These are phyloP conservation scores for Hysterium pulicare DNA, from an alignment of 2,329 filamentous ascomycete species.

Conservation along the genomic window DNA sequence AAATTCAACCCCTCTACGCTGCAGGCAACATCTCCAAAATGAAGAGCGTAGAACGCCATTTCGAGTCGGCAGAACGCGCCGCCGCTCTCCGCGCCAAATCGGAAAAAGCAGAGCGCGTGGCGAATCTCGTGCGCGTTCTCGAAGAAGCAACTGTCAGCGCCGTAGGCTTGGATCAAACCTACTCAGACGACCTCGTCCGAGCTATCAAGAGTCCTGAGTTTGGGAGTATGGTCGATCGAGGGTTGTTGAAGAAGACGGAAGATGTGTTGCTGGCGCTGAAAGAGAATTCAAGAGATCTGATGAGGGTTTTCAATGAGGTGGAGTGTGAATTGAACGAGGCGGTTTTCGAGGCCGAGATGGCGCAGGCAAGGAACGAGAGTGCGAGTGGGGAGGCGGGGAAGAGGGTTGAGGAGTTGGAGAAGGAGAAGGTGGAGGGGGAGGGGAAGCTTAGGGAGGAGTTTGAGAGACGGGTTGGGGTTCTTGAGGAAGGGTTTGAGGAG, in stretches of 20 bases:
- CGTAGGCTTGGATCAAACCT: constrained; percentile 50
- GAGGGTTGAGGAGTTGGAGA: constrained; percentile 37
- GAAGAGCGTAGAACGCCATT: constrained; percentile 44
- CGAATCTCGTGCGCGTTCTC: constrained; percentile 49
- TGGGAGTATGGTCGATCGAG: constrained; percentile 16
- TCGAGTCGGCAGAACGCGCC: constrained; percentile 50
- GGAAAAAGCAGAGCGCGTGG: constrained; percentile 49
- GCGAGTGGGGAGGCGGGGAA: constrained; percentile 40
- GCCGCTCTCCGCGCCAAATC: constrained; percentile 49
- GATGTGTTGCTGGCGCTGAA: constrained; percentile 34
- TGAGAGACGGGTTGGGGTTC: constrained; percentile 38
- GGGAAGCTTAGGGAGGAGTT: constrained; percentile 32
- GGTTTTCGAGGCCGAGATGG: constrained; percentile 53
- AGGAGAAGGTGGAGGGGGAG: constrained; percentile 31
- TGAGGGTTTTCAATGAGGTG: constrained; percentile 43
- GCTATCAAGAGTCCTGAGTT: constrained; percentile 38
- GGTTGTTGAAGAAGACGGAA: constrained; percentile 12
- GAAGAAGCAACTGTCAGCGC: constrained; percentile 51
- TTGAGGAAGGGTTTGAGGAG: constrained; percentile 31
- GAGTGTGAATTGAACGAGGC: constrained; percentile 51
- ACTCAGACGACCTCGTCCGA: constrained; percentile 47
- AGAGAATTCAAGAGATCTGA: constrained; percentile 39
- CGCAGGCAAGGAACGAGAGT: constrained; percentile 48
- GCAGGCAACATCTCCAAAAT: constrained; percentile 51
- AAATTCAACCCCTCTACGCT: constrained; percentile 51